These are phyloP conservation scores for Linnemannia zychae DNA, from an alignment of 192 early-diverging fungal species.

Conservation along the genomic window DNA sequence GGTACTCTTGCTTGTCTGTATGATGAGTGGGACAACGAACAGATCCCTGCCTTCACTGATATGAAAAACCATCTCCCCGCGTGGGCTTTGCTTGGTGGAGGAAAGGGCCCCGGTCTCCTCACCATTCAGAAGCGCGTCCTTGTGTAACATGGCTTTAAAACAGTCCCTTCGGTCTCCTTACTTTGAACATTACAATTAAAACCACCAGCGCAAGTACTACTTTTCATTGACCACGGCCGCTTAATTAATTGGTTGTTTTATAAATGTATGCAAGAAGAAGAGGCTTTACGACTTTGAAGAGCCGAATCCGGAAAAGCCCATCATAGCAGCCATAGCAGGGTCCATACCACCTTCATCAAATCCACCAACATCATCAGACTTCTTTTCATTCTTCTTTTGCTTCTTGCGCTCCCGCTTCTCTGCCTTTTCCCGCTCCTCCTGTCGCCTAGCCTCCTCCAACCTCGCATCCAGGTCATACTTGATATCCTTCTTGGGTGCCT, in stretches of 20 bases:
- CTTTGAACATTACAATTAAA: neutral
- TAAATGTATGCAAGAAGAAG: no score
- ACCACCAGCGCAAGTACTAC: neutral
- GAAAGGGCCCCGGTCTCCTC: slow-evolving; percentile 47
- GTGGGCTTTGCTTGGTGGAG: slow-evolving; percentile 52
- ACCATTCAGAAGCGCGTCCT: slow-evolving; percentile 38
- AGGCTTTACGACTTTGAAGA: slow-evolving; percentile 56
- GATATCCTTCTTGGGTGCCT: slow-evolving; percentile 67
- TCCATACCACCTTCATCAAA: slow-evolving; percentile 59
- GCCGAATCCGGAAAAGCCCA: slow-evolving; percentile 80
- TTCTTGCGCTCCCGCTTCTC: slow-evolving; percentile 69
- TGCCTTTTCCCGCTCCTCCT: slow-evolving; percentile 78
- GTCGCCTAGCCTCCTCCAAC: slow-evolving; percentile 71
- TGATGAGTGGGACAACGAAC: slow-evolving; percentile 64
- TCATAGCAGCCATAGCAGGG: slow-evolving; percentile 79
- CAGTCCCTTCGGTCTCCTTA: neutral
- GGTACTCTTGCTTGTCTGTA: slow-evolving; percentile 59
- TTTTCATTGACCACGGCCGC: neutral
- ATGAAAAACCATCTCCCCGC: slow-evolving; percentile 54
- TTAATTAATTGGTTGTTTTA: neutral
- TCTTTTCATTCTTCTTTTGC: slow-evolving; percentile 69
- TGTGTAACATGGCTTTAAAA: slow-evolving; percentile 8
- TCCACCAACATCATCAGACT: slow-evolving; percentile 19
- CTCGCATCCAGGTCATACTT: slow-evolving; percentile 77
- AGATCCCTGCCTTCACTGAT: slow-evolving; percentile 62